These are phyloP conservation scores for Symbiodinium natans DNA, from an alignment of 73 alveolate species.

Conservation along the genomic window DNA sequence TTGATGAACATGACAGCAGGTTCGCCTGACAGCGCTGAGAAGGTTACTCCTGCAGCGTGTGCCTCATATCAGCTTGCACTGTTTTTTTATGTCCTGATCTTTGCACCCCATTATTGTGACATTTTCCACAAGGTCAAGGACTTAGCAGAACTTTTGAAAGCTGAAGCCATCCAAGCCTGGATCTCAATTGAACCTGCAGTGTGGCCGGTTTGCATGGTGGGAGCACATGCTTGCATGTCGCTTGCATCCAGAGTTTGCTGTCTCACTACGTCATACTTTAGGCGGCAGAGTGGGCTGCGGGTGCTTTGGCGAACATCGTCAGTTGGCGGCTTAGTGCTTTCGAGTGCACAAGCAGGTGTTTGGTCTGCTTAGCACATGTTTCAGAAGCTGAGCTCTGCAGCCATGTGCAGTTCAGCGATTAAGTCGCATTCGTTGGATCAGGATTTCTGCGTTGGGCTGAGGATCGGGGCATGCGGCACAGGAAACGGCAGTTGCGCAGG, in stretches of 20 bases:
- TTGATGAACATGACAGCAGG: conserved; percentile 91
- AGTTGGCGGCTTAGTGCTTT: background rate
- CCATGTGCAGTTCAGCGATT: too few relatives aligned
- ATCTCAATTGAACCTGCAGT: background rate
- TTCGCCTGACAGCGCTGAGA: conserved; percentile 77
- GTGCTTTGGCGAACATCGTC: conserved; percentile 82
- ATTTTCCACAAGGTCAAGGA: conserved; percentile 1
- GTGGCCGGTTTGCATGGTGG: too few relatives aligned
- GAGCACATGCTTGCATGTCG: too few relatives aligned
- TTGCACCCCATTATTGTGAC: background rate
- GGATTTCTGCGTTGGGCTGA: background rate
- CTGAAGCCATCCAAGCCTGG: conserved; percentile 33
- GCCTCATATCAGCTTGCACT: background rate
- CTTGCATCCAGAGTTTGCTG: too few relatives aligned
- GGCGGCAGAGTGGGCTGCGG: conserved; percentile 91
- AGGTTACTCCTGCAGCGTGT: conserved; percentile 38
- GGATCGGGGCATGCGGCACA: conserved; percentile 67
- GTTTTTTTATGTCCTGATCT: background rate
- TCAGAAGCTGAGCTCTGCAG: background rate
- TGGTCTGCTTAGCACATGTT: background rate
- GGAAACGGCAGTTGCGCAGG: conserved; percentile 50
- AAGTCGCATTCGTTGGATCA: too few relatives aligned
- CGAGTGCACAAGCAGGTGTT: background rate
- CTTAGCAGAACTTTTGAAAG: conserved; percentile 43
- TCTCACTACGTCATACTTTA: too few relatives aligned